Percentiles rank a stretch among this genome's conserved stretches.
Conservation (phyloP, 257 asterid species). For the Lavandula angustifolia region DNA sequence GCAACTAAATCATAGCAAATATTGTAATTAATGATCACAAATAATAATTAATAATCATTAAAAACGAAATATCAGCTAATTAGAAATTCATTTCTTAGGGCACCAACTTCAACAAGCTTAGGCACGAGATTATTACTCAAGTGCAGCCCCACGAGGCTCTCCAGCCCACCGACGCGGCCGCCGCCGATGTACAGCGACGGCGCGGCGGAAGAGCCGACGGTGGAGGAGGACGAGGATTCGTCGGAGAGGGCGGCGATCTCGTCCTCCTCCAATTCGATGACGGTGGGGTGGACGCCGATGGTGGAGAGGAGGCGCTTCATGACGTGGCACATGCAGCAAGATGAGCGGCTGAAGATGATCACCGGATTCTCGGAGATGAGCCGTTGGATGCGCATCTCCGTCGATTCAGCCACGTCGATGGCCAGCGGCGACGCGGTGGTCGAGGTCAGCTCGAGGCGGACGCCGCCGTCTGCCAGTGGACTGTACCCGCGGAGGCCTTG, state of each 20-base stretch:
- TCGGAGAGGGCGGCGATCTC: conserved; percentile 59
- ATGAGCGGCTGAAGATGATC: conserved; percentile 73
- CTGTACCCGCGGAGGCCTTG: conserved; percentile 52
- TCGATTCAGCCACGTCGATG: conserved; percentile 64
- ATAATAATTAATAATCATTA: neutral
- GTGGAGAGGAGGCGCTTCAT: conserved; percentile 74
- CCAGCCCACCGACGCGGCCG: conserved; percentile 81
- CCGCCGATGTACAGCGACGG: conserved; percentile 88
- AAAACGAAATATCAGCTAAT: neutral
- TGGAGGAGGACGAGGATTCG: neutral
- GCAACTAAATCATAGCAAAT: conserved; percentile 21
- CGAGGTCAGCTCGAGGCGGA: conserved; percentile 64
- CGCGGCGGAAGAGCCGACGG: conserved; percentile 33
- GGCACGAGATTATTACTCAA: conserved; percentile 84
- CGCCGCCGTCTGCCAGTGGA: conserved; percentile 49
- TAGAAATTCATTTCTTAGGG: conserved; percentile 48
- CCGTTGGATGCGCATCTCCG: conserved; percentile 81
- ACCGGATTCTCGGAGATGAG: conserved; percentile 83
- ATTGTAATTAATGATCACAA: conserved; percentile 22
- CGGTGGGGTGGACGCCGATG: conserved; percentile 86
- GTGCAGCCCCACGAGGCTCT: conserved; percentile 79
- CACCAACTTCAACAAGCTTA: conserved; percentile 84
- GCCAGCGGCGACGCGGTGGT: conserved; percentile 64
- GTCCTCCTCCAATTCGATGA: conserved; percentile 80
- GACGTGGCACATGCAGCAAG: conserved; percentile 97